phyloP scores from a whole-genome alignment of 139 green algal species.

The Chlamydomonas eustigma region DNA sequence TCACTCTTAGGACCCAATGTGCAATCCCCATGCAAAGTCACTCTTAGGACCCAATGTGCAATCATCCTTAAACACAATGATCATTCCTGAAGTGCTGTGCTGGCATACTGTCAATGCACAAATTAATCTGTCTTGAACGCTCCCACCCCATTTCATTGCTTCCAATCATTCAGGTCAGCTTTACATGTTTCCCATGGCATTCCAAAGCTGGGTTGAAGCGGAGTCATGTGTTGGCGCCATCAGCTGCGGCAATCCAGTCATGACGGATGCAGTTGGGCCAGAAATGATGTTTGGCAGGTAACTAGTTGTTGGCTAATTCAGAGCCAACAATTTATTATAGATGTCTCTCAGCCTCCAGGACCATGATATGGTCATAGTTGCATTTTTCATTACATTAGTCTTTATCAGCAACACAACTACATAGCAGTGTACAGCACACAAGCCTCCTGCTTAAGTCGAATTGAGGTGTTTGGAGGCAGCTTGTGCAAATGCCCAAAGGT shows the following conservation, averaged over 20 bases:
- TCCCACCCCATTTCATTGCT: neutral
- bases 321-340: no score
- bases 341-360: no score
- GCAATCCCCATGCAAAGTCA: neutral
- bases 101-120: neutral
- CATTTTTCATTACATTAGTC: no score
- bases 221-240: neutral
- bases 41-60: neutral
- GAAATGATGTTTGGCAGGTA: neutral
- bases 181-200: conserved; percentile 6
- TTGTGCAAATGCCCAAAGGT: no score
- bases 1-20: neutral
- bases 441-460: no score
- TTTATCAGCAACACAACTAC: no score
- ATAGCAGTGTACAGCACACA: no score
- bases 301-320: no score
- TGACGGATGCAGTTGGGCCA: neutral
- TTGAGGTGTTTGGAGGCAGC: no score
- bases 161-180: neutral
- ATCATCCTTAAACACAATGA: neutral
- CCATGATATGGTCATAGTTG: no score
- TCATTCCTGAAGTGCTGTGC: neutral
- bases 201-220: neutral
- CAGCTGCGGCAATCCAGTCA: neutral
- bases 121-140: neutral